Percentiles rank a stretch among this genome's conserved stretches.
Evolutionary conservation across 352 stramenopile genomes (phyloP).

Genomic region (Globisporangium carolinianum): DNA sequence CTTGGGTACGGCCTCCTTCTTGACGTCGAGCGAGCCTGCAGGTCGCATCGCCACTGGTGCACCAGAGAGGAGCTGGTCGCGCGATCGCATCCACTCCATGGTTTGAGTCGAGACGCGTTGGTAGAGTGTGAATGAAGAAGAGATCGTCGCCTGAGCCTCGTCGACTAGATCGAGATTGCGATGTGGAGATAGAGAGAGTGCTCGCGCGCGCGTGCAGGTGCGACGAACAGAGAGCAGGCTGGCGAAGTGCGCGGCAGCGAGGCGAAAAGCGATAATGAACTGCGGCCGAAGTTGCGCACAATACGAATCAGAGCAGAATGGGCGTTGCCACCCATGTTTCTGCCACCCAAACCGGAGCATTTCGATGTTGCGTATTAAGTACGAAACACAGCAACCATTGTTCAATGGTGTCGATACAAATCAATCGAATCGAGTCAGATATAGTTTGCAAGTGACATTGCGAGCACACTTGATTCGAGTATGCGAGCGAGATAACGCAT

Average conservation of each 20-base stretch:
- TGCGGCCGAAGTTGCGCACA: background rate
- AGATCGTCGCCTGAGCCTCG: too few species aligned
- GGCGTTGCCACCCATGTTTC: background rate
- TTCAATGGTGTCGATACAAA: too few species aligned
- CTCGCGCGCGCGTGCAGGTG: background rate
- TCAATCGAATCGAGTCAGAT: too few species aligned
- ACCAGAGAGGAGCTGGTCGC: slow-evolving; percentile 29
- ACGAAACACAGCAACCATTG: background rate
- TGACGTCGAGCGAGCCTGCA: slow-evolving; percentile 7
- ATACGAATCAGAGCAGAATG: background rate
- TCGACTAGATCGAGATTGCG: background rate
- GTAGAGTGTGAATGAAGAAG: too few species aligned
- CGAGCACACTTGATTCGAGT: too few species aligned
- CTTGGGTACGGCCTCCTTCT: slow-evolving; percentile 27
- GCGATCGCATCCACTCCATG: slow-evolving; percentile 59
- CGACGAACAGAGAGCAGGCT: background rate
- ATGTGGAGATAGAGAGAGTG: background rate
- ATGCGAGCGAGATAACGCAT: too few species aligned
- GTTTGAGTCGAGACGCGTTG: background rate
- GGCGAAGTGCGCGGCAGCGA: slow-evolving; percentile 1
- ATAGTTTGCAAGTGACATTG: too few species aligned
- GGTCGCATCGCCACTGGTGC: slow-evolving; percentile 13
- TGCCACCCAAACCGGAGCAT: background rate
- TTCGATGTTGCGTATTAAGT: background rate
- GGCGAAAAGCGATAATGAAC: slow-evolving; percentile 15